These are phyloP conservation scores for Malassezia furfur DNA, from an alignment of 1,284 basidiomycete species.

Conservation along the genomic window DNA sequence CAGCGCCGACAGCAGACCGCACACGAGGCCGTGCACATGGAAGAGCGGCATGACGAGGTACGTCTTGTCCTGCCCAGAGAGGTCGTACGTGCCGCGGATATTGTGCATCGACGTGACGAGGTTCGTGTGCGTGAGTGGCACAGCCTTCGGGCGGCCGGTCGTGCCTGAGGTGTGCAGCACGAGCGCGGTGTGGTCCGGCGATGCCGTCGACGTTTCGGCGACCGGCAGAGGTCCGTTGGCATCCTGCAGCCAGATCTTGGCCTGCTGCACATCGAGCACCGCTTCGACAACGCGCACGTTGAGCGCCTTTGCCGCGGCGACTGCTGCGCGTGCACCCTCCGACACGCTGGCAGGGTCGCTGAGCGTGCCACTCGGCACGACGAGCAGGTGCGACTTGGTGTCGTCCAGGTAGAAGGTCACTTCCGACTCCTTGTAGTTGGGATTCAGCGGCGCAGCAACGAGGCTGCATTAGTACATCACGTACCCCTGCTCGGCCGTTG, in stretches of 20 bases:
- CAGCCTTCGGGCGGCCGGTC: slow-evolving; percentile 55
- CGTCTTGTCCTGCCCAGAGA: slow-evolving; percentile 51
- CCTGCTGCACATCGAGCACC: slow-evolving; percentile 27
- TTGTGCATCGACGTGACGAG: slow-evolving; percentile 58
- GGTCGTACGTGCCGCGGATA: slow-evolving; percentile 51
- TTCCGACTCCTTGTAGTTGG: slow-evolving; percentile 49
- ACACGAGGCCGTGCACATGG: slow-evolving; percentile 60
- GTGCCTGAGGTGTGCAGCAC: slow-evolving; percentile 58
- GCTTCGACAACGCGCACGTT: slow-evolving; percentile 42
- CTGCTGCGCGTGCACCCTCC: slow-evolving; percentile 19
- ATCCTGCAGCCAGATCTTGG: slow-evolving; percentile 22
- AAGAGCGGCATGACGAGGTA: slow-evolving; percentile 62
- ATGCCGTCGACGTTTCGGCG: slow-evolving; percentile 19
- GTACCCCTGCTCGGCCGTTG: slow-evolving; percentile 40
- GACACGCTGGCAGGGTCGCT: neutral
- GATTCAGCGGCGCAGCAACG: slow-evolving; percentile 51
- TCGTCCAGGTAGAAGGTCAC: slow-evolving; percentile 49
- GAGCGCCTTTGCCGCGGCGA: slow-evolving; percentile 27
- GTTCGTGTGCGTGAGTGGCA: slow-evolving; percentile 57
- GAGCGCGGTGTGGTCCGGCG: slow-evolving; percentile 50
- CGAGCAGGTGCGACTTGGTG: slow-evolving; percentile 44
- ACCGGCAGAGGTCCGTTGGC: slow-evolving; percentile 21
- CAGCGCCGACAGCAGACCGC: slow-evolving; percentile 58
- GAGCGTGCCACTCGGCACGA: slow-evolving; percentile 39
- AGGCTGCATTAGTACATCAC: slow-evolving; percentile 27